These are phyloP conservation scores for Kalanchoe fedtschenkoi DNA, from an alignment of 164 flowering plant genomes.

Conservation along the genomic window DNA sequence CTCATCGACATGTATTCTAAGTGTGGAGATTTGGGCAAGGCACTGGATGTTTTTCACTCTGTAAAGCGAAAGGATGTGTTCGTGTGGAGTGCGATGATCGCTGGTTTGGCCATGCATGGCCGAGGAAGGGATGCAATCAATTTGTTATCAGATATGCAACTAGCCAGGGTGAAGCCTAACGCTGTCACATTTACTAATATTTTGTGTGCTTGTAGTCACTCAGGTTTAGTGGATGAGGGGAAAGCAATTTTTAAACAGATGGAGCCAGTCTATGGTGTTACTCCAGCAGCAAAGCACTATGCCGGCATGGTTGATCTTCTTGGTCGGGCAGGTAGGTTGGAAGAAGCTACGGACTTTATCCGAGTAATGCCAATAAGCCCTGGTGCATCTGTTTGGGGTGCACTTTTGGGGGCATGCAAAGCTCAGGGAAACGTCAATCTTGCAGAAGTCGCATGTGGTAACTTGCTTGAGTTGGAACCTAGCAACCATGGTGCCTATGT, in stretches of 20 bases:
- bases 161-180: slow-evolving; percentile 48
- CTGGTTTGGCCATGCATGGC: slow-evolving; percentile 71
- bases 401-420: slow-evolving; percentile 57
- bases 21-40: slow-evolving; percentile 63
- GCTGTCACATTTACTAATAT: slow-evolving; percentile 60
- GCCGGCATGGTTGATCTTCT: slow-evolving; percentile 68
- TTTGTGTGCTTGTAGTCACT: slow-evolving; percentile 66
- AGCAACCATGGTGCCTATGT: slow-evolving; percentile 57
- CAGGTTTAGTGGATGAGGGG: slow-evolving; percentile 54
- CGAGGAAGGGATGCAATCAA: slow-evolving; percentile 47
- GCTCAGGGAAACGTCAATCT: slow-evolving; percentile 42
- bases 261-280: slow-evolving; percentile 38
- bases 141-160: slow-evolving; percentile 47
- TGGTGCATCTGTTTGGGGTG: slow-evolving; percentile 57
- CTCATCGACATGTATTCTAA: slow-evolving; percentile 74
- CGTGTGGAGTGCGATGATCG: slow-evolving; percentile 85
- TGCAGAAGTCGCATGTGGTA: slow-evolving; percentile 38
- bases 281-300: slow-evolving; percentile 46
- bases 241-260: slow-evolving; percentile 35
- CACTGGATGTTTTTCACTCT: slow-evolving; percentile 51
- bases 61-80: slow-evolving; percentile 40
- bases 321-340: slow-evolving; percentile 61
- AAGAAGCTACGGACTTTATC: slow-evolving; percentile 57
- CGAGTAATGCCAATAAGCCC: slow-evolving; percentile 48
- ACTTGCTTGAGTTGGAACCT: slow-evolving; percentile 54